These are phyloP conservation scores for Plasmodium berghei DNA, from an alignment of 169 alveolate genomes.

Conservation along the genomic window DNA sequence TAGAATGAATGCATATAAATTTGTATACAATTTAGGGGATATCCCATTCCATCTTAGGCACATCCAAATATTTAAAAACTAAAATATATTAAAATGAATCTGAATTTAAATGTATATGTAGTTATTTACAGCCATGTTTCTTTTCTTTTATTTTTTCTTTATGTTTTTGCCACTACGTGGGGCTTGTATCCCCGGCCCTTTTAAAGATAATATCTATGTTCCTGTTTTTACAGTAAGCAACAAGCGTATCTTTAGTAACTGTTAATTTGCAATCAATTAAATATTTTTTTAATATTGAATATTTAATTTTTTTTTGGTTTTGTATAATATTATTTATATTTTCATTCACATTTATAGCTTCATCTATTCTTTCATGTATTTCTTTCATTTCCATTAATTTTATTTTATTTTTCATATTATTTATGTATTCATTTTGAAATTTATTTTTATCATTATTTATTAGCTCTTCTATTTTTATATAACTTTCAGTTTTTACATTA, in stretches of 20 bases:
- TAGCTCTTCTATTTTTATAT: neutral
- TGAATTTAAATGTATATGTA: no score
- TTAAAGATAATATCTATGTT: slow-evolving; percentile 27
- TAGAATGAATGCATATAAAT: no score
- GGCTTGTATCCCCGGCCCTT: neutral
- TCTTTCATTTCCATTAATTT: slow-evolving; percentile 40
- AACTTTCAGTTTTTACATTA: neutral
- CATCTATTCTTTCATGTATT: slow-evolving; percentile 58
- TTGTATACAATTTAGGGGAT: no score
- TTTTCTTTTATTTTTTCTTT: no score
- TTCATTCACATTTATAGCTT: slow-evolving; percentile 57
- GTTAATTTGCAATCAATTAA: slow-evolving; percentile 50
- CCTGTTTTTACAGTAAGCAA: slow-evolving; percentile 37
- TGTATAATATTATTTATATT: slow-evolving; percentile 15
- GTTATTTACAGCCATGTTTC: no score
- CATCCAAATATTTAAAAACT: no score
- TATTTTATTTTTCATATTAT: slow-evolving; percentile 47
- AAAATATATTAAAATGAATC: no score
- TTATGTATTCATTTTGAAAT: slow-evolving; percentile 59
- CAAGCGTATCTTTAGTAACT: slow-evolving; percentile 32
- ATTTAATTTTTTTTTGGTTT: slow-evolving; percentile 38
- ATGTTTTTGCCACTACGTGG: no score
- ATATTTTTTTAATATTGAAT: slow-evolving; percentile 29
- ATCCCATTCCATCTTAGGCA: no score
- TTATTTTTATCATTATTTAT: slow-evolving; percentile 35